Percentiles rank a stretch among this genome's conserved stretches.
Evolutionary conservation across 1,139 yeast species (phyloP).

Genomic region (Suhomyces terraborum): DNA sequence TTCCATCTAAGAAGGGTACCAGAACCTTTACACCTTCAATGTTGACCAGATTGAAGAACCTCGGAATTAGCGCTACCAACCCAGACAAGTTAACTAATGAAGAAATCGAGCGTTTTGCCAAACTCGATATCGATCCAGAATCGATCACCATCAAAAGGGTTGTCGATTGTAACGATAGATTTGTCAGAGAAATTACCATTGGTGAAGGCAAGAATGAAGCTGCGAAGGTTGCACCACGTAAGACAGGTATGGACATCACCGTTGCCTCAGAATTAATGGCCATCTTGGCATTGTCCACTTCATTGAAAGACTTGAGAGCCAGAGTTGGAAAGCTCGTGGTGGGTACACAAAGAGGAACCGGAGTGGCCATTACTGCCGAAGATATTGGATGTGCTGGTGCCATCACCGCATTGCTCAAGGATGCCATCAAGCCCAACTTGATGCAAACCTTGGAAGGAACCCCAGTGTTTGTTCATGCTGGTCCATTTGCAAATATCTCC

Average conservation of each 20-base stretch:
- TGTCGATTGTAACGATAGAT: conserved; percentile 93
- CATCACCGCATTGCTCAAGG: conserved; percentile 90
- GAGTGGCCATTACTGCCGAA: conserved; percentile 93
- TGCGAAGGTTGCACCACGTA: conserved; percentile 67
- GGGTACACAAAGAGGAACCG: conserved; percentile 74
- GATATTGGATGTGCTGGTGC: conserved; percentile 99
- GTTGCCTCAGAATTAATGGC: conserved; percentile 99
- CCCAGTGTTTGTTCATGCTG: conserved; percentile 97
- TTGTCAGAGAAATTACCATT: conserved; percentile 85
- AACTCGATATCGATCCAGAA: conserved; percentile 91
- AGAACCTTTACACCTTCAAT: conserved; percentile 79
- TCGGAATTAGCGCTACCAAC: conserved; percentile 78
- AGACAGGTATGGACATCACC: conserved; percentile 94
- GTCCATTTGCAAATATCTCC: conserved; percentile 97
- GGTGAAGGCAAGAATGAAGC: conserved; percentile 93
- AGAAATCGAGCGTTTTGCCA: conserved; percentile 73
- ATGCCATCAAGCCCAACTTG: conserved; percentile 94
- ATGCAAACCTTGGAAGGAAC: conserved; percentile 99
- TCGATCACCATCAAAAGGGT: conserved; percentile 97
- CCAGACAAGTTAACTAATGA: conserved; percentile 82
- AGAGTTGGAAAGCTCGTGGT: conserved; percentile 91
- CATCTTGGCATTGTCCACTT: conserved; percentile 83
- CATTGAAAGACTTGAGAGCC: conserved; percentile 82
- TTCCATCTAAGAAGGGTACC: conserved; percentile 81
- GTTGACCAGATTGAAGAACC: conserved; percentile 74